These are phyloP conservation scores for Adansonia madagascariensis DNA, from an alignment of 441 rosid species.

Conservation along the genomic window DNA sequence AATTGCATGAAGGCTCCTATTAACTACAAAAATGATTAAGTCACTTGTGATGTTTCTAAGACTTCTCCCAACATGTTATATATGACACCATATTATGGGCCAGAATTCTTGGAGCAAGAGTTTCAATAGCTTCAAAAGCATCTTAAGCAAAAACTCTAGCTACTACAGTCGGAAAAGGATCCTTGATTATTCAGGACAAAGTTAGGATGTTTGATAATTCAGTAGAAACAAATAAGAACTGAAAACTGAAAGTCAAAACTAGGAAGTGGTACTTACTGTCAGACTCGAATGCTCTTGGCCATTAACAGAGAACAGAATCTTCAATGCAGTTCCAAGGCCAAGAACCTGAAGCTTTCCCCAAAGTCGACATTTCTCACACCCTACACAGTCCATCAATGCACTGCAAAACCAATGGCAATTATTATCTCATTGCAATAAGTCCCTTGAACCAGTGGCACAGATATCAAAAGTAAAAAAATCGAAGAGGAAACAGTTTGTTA, in stretches of 20 bases:
- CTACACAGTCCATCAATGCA: constrained; percentile 82
- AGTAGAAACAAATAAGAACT: not conserved
- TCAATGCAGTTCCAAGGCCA: constrained; percentile 79
- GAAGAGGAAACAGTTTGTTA: not conserved
- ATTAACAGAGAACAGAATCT: constrained; percentile 72
- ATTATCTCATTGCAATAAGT: not conserved
- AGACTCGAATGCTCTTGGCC: constrained; percentile 37
- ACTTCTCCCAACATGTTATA: not conserved
- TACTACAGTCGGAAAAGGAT: not conserved
- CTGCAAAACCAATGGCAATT: constrained; percentile 36
- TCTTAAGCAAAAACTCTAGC: not conserved
- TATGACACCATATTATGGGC: not conserved
- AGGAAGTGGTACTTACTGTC: constrained; percentile 38
- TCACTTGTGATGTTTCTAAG: not conserved
- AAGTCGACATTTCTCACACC: constrained; percentile 88
- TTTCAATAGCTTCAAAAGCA: constrained; percentile 3
- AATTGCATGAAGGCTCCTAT: not conserved
- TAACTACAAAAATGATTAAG: not conserved
- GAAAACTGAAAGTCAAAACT: constrained; percentile 12
- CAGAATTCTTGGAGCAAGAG: not conserved
- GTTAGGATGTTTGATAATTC: not conserved
- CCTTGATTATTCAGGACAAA: not conserved
- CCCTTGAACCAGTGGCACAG: not conserved
- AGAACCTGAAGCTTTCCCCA: constrained; percentile 95
- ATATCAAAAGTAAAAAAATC: not conserved